Evolutionary conservation across 176 grass and related monocot species (phyloP), one percentile per base, ranked within the genome.

Genomic region (Oryza longistaminata): DNA sequence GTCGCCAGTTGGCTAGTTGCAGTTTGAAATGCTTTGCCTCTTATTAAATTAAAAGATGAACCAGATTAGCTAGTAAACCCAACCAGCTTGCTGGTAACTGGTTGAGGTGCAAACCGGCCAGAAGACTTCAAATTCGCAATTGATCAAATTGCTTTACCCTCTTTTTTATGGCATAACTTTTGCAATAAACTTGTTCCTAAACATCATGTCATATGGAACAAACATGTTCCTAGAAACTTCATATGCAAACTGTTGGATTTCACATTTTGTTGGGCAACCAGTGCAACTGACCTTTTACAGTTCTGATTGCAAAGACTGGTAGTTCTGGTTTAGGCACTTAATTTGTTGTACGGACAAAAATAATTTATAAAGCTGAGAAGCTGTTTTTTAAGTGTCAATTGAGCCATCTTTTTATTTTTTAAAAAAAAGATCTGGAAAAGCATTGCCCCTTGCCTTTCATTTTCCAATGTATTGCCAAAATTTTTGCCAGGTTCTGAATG

Each of bases 401-500:
- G 35, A 71, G 66, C 3, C 33, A 49, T 76, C 14, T 52, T 14
- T 89, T 37, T 13, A 44, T 80, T 78, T 8, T 2, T 37, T 13
- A 15, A 72, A 73, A 8, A 3, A 39, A 17, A 21, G 66, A 73
- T 27, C 25, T 80, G 71, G 48, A 65, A 71, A 77, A 13, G 65
- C 52, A 77, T 72, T 82, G 25, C 60, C 21, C 29, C 3, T 29
- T 22, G 27, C 66, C 35, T 77, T 87, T 61, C 17, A 5, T 67
- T 88, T 85, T 86, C 75, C 74, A 89, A 89, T 79, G 71, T 73
- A 83, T 76, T 86, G 75, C 87, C 68, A 76, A 76, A 77, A 48
- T 74, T 75, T 85, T 84, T 87, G 85, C 66, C 88, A 98, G 93
- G 93, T 98, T 85, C 88, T 92, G 50, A 98, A 98, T 89, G 96